Evolutionary conservation across 768 basidiomycete species (phyloP), one percentile per base, ranked within the genome.

Genomic region (Termitomyces sp.): DNA sequence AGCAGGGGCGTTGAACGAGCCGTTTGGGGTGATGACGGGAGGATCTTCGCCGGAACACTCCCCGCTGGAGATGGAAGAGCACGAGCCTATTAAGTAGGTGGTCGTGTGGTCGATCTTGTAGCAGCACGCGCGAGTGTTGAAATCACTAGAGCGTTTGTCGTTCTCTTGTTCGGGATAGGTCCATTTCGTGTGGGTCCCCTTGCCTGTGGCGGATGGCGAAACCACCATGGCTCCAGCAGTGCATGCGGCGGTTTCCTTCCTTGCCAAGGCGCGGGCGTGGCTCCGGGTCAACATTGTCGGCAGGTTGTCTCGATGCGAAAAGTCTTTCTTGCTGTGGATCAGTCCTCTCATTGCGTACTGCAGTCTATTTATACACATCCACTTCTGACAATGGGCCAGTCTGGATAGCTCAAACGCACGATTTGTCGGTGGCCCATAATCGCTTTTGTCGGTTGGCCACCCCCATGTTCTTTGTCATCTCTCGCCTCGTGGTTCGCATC

Each of bases 111-210:
- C 49, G 28, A 32, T 9, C 30, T 37, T 10, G 37, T 10, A 19
- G 24, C 14, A 21, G 5, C 3, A 47, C 44, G 17, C 50, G 44
- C n/a, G 45, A 5, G 15, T 15, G 10, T 2, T 15, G 32, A 38
- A 21, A 35, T 17, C 5, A 30, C 37, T 49, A 5, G 32, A 26
- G 30, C n/a, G 21, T 21, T 22, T 22, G 17, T 12, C n/a, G 50
- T 34, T 11, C 43, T 55, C 43, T n/a, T 50, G 28, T 3, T 48
- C 53, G 4, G 50, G 51, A 19, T 55, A 54, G 1, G 14, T 41
- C 59, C 59, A 53, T 17, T 56, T 49, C 3, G 22, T 53, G 37
- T 55, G 59, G n/a, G 56, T 60, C 9, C 59, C 54, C 17, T 55
- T 24, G n/a, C 54, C 59, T 28, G 56, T 60, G 15, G 45, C 37